phyloP scores from a whole-genome alignment of 495 filamentous ascomycete genomes.

The Saxophila tyrrhenica region DNA sequence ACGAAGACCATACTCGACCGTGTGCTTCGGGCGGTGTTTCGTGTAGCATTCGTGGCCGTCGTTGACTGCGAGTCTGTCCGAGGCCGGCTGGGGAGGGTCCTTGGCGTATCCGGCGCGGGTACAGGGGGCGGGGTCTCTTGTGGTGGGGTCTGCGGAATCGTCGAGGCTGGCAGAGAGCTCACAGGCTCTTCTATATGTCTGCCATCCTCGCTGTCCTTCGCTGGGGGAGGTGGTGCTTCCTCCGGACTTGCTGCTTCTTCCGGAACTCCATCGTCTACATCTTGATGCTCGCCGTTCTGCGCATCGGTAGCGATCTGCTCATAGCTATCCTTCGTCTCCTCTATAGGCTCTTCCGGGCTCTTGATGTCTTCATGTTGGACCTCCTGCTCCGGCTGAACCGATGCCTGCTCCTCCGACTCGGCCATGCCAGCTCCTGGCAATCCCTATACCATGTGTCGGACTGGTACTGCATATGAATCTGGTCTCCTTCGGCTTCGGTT shows the following conservation, averaged over 20 bases:
- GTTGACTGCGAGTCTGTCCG: constrained; percentile 51
- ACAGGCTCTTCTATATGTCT: no score
- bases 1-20: constrained; percentile 94
- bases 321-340: neutral
- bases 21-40: constrained; percentile 50
- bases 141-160: neutral
- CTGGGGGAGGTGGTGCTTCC: neutral
- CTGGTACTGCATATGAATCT: neutral
- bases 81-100: constrained; percentile 10
- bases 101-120: constrained; percentile 4
- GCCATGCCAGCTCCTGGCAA: constrained; percentile 25
- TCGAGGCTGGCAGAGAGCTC: neutral
- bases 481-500: no score
- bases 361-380: neutral
- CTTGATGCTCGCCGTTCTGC: neutral
- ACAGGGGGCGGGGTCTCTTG: constrained; percentile 1
- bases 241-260: neutral
- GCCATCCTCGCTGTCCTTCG: neutral
- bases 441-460: constrained; percentile 1
- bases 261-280: neutral
- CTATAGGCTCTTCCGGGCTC: constrained; percentile 5
- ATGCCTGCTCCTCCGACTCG: constrained; percentile 15
- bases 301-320: neutral
- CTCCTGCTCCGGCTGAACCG: neutral
- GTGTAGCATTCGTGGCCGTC: constrained; percentile 35